These are phyloP conservation scores for Suhomyces pyralidae DNA, from an alignment of 805 yeast species.

Conservation along the genomic window DNA sequence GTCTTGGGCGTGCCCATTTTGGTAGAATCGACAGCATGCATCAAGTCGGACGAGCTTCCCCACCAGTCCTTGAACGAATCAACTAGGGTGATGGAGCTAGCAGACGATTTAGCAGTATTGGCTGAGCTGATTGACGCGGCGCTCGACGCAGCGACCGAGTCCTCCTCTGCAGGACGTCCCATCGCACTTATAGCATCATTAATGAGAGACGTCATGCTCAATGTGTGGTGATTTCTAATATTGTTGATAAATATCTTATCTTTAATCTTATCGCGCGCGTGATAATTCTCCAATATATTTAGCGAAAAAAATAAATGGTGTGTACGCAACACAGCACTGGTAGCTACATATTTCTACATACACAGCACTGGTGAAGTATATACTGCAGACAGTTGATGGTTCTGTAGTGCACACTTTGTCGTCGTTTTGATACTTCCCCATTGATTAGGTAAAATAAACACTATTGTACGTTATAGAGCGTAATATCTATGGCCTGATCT, in stretches of 20 bases:
- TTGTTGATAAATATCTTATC: neutral
- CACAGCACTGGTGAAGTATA: no score
- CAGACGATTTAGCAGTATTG: neutral
- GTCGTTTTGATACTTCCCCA: no score
- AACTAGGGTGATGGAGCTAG: slow-evolving; percentile 21
- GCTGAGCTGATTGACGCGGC: neutral
- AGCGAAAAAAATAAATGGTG: neutral
- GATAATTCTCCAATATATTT: neutral
- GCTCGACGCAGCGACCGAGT: neutral
- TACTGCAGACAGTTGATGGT: no score
- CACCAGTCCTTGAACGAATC: slow-evolving; percentile 40
- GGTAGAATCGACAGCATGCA: slow-evolving; percentile 9
- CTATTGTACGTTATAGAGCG: no score
- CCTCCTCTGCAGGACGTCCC: slow-evolving; percentile 12
- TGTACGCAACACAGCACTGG: neutral
- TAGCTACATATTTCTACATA: no score
- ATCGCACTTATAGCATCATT: slow-evolving; percentile 22
- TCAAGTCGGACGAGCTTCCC: slow-evolving; percentile 24
- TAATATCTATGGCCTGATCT: no score
- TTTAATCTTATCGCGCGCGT: neutral
- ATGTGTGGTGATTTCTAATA: neutral
- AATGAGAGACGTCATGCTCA: slow-evolving; percentile 9
- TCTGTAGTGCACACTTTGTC: no score
- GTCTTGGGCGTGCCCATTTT: neutral
- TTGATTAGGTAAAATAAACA: no score